Conservation (phyloP, 805 yeast genomes). For the Sugiyamaella qingdaonensis region DNA sequence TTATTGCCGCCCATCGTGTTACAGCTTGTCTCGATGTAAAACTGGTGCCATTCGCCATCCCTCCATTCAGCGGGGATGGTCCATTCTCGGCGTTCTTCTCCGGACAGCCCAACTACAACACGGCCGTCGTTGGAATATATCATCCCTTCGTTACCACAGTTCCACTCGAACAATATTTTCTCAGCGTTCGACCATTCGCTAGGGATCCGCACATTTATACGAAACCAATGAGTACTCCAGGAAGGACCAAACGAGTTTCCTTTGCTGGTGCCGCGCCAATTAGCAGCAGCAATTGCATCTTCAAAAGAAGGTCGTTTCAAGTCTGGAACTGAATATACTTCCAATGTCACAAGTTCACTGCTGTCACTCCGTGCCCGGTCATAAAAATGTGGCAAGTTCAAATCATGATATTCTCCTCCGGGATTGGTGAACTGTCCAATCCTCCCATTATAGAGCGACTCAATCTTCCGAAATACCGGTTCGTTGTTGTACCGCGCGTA, state of each 20-base stretch:
- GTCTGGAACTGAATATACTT: conserved; percentile 72
- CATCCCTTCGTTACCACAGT: conserved; percentile 80
- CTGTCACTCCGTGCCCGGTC: conserved; percentile 54
- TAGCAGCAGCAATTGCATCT: conserved; percentile 54
- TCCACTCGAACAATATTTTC: conserved; percentile 71
- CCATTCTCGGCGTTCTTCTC: conserved; percentile 75
- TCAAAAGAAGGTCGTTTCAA: conserved; percentile 59
- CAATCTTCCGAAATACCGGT: conserved; percentile 75
- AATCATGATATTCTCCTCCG: conserved; percentile 67
- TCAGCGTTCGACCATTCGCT: conserved; percentile 42
- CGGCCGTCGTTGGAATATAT: conserved; percentile 62
- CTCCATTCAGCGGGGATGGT: conserved; percentile 54
- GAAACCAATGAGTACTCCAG: conserved; percentile 97
- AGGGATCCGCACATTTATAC: conserved; percentile 62
- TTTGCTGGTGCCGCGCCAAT: conserved; percentile 39
- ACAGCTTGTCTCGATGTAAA: conserved; percentile 86
- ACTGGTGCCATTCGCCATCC: conserved; percentile 51
- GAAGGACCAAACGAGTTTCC: conserved; percentile 88
- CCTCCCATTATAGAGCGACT: conserved; percentile 65
- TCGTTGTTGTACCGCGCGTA: conserved; percentile 34
- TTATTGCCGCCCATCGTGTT: conserved; percentile 88
- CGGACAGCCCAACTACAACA: conserved; percentile 81
- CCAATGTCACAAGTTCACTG: conserved; percentile 48
- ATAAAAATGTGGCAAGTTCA: conserved; percentile 80
- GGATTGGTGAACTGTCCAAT: conserved; percentile 67